These are phyloP conservation scores for Auricularia cornea DNA, from an alignment of 768 basidiomycete species.

Conservation along the genomic window DNA sequence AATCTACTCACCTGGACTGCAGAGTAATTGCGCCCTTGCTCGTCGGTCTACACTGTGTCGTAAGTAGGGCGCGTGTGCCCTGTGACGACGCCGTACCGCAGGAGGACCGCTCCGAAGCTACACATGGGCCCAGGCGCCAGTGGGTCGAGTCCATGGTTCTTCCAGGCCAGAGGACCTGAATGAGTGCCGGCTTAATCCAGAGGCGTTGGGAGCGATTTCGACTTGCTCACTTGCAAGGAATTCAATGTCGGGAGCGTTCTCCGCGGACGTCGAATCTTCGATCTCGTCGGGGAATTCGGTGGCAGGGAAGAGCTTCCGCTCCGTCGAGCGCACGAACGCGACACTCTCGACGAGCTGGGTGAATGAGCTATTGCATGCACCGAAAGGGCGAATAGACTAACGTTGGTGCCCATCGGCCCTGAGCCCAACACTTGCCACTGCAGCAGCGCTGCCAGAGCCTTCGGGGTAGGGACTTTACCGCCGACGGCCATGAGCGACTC, in stretches of 20 bases:
- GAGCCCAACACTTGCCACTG: conserved; percentile 38
- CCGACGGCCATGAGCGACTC: neutral
- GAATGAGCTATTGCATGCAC: neutral
- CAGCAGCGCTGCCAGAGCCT: conserved; percentile 24
- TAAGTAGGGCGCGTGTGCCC: neutral
- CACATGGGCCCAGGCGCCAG: neutral
- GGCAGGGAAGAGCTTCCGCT: conserved; percentile 37
- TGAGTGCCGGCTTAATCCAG: neutral
- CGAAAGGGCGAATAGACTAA: conserved; percentile 17
- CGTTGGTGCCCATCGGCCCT: conserved; percentile 49
- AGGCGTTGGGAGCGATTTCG: neutral
- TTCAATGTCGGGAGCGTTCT: conserved; percentile 29
- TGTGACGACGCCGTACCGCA: conserved; percentile 18
- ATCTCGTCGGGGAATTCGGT: conserved; percentile 2
- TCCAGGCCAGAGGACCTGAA: neutral
- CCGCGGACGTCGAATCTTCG: conserved; percentile 25
- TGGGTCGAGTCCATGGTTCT: neutral
- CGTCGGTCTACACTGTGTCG: conserved; percentile 3
- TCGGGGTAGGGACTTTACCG: conserved; percentile 10
- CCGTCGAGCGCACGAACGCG: conserved; percentile 44
- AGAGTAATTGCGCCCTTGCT: conserved; percentile 1
- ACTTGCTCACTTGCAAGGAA: conserved; percentile 11
- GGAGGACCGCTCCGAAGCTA: conserved; percentile 13
- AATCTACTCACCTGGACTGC: neutral
- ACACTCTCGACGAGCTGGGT: conserved; percentile 36